These are phyloP conservation scores for Paspalum notatum DNA, from an alignment of 176 grass and related monocot genomes.

Conservation along the genomic window DNA sequence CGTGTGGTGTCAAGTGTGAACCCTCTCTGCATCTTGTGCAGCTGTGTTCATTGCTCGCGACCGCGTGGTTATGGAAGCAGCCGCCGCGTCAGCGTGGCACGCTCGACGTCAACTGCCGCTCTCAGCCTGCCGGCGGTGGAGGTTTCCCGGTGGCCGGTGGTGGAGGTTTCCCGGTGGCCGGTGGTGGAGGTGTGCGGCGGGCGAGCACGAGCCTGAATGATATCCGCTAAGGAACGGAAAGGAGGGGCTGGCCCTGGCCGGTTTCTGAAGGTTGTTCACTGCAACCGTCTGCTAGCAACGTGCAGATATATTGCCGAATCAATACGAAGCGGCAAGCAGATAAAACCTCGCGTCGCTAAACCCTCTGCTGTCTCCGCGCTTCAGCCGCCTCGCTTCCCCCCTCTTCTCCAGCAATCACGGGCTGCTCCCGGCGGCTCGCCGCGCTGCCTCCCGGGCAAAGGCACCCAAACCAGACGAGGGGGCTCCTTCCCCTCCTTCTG, in stretches of 20 bases:
- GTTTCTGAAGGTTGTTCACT: neutral
- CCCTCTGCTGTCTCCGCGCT: neutral
- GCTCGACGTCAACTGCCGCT: no score
- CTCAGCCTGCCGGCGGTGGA: neutral
- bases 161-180: neutral
- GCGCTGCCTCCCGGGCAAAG: neutral
- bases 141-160: neutral
- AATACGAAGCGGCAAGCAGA: neutral
- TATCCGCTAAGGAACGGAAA: no score
- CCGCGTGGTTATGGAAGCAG: no score
- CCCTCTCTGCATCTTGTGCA: neutral
- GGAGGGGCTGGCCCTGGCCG: no score
- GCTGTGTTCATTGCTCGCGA: neutral
- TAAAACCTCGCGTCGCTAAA: constrained; percentile 27
- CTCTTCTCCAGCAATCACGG: neutral
- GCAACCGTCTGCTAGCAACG: no score
- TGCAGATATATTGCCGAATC: neutral
- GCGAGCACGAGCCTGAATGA: no score
- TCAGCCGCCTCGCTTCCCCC: neutral
- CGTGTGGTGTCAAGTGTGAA: neutral
- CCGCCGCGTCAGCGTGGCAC: no score
- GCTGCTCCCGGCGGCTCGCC: no score
- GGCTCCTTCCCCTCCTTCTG: neutral
- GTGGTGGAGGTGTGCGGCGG: no score
- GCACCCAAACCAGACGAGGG: neutral